phyloP scores from a whole-genome alignment of 805 yeast genomes.

The Wickerhamomyces silvicola region DNA sequence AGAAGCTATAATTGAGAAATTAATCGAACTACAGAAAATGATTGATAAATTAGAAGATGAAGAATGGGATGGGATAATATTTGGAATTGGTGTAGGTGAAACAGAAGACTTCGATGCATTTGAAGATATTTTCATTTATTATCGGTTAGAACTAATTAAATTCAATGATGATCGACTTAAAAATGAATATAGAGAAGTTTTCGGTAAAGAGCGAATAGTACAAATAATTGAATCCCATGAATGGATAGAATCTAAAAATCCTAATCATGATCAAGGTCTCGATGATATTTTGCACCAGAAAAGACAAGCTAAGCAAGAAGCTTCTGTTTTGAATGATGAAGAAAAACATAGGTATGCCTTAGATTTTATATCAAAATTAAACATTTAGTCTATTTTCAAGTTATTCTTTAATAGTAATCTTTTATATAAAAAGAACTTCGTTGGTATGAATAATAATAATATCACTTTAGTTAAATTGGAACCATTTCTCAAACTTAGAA shows the following conservation, averaged over 20 bases:
- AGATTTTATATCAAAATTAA: constrained; percentile 9
- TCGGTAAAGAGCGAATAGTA: constrained; percentile 36
- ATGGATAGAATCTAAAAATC: constrained; percentile 30
- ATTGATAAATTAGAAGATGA: constrained; percentile 7
- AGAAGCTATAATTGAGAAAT: neutral
- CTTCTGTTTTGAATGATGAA: neutral
- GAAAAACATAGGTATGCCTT: constrained; percentile 1
- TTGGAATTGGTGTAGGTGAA: constrained; percentile 23
- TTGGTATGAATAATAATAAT: constrained; percentile 14
- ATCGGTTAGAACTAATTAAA: constrained; percentile 36
- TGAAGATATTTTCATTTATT: constrained; percentile 31
- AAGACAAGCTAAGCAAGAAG: constrained; percentile 1
- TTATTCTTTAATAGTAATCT: constrained; percentile 10
- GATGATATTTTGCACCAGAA: constrained; percentile 1
- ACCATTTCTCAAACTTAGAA: constrained; percentile 11
- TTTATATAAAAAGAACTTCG: constrained; percentile 11
- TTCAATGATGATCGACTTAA: constrained; percentile 25
- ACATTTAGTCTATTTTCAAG: constrained; percentile 1
- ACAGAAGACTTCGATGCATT: constrained; percentile 19
- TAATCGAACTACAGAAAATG: constrained; percentile 3
- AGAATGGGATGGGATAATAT: too few species aligned
- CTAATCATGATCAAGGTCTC: neutral
- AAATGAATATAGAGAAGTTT: constrained; percentile 37
- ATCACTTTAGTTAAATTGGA: constrained; percentile 3
- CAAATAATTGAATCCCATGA: constrained; percentile 44